Conservation (phyloP, 2,329 filamentous ascomycete species). For the Fonsecaea nubica region DNA sequence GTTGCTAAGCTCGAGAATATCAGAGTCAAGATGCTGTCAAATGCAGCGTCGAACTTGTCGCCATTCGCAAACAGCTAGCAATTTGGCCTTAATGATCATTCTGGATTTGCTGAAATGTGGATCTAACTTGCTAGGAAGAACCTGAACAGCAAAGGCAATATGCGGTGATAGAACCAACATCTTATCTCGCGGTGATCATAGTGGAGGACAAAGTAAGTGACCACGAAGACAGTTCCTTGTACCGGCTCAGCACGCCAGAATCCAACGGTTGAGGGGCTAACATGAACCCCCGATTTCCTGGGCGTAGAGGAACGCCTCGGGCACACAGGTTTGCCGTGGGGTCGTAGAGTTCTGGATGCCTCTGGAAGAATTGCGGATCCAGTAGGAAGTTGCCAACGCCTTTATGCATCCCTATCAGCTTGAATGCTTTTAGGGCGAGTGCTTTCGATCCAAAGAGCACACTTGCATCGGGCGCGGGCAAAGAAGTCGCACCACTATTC, state of each 20-base stretch:
- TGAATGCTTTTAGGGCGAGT: slow-evolving; percentile 26
- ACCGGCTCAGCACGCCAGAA: slow-evolving; percentile 13
- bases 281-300: slow-evolving; percentile 10
- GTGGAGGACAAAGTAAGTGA: slow-evolving; percentile 13
- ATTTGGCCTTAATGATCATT: not conserved
- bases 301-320: slow-evolving; percentile 23
- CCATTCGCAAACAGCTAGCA: not conserved
- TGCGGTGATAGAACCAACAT: too few relatives aligned
- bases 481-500: not conserved
- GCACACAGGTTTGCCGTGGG: slow-evolving; percentile 12
- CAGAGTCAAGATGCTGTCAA: too few relatives aligned
- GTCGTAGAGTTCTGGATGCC: slow-evolving; percentile 26
- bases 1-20: too few relatives aligned
- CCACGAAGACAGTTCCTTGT: slow-evolving; percentile 22
- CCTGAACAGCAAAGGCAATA: too few relatives aligned
- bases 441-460: slow-evolving; percentile 17
- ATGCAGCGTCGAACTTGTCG: not conserved
- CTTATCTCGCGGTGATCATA: slow-evolving; percentile 6
- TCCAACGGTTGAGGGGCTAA: slow-evolving; percentile 13
- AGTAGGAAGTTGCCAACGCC: slow-evolving; percentile 22
- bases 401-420: slow-evolving; percentile 24
- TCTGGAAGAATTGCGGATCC: slow-evolving; percentile 25
- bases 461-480: slow-evolving; percentile 20
- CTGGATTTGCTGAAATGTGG: not conserved
- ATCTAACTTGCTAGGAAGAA: not conserved